Evolutionary conservation across 2,329 filamentous ascomycete species (phyloP).

Genomic region (Podosphaera fusca): DNA sequence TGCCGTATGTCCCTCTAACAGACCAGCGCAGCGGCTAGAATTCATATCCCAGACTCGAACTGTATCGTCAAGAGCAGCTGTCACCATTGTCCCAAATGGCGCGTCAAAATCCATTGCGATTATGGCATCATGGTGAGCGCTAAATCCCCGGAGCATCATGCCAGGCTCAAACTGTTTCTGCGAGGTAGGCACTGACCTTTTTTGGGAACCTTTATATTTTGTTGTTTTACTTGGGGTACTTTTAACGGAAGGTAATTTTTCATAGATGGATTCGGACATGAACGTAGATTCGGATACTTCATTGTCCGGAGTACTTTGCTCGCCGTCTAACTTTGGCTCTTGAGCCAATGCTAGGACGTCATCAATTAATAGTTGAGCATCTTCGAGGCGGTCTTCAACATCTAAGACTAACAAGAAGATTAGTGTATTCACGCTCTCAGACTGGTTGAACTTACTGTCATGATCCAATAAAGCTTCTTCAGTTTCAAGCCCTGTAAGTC

Average conservation of each 20-base stretch:
- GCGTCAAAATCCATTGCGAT: slow-evolving; percentile 88
- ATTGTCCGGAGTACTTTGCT: slow-evolving; percentile 22
- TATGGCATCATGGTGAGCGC: slow-evolving; percentile 69
- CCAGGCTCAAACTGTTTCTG: slow-evolving; percentile 91
- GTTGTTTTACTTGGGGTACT: slow-evolving; percentile 28
- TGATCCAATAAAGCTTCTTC: slow-evolving; percentile 80
- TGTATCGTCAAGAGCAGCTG: slow-evolving; percentile 76
- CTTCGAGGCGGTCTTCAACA: slow-evolving; percentile 36
- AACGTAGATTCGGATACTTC: slow-evolving; percentile 35
- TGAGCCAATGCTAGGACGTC: slow-evolving; percentile 33
- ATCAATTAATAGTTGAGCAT: slow-evolving; percentile 33
- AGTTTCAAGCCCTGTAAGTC: slow-evolving; percentile 66
- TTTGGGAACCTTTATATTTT: slow-evolving; percentile 33
- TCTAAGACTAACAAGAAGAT: slow-evolving; percentile 28
- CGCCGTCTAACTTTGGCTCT: slow-evolving; percentile 27
- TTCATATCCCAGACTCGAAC: slow-evolving; percentile 94
- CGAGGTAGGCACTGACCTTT: slow-evolving; percentile 78
- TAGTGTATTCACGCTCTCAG: slow-evolving; percentile 1
- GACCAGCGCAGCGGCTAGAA: slow-evolving; percentile 72
- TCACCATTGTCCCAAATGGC: slow-evolving; percentile 91
- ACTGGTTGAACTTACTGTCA: slow-evolving; percentile 37
- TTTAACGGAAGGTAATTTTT: slow-evolving; percentile 47
- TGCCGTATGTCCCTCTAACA: slow-evolving; percentile 80
- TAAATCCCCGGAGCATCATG: slow-evolving; percentile 66
- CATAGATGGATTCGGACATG: slow-evolving; percentile 96